phyloP scores from a whole-genome alignment of 495 filamentous ascomycete genomes.

The Neurospora sp. region DNA sequence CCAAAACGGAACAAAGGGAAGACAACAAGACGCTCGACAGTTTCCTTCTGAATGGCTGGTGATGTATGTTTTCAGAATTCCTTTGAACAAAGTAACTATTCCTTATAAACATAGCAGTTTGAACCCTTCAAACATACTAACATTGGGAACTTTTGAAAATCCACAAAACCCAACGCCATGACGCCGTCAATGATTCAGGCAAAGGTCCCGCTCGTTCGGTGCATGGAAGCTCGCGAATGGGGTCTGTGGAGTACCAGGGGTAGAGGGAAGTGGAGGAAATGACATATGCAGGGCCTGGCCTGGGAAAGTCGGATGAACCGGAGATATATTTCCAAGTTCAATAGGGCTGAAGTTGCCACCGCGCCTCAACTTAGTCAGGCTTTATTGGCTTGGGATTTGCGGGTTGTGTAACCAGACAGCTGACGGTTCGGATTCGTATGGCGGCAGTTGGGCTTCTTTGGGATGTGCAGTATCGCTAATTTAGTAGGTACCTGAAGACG shows the following conservation, averaged over 20 bases:
- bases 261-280: neutral
- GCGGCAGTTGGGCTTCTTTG: neutral
- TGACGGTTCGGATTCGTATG: neutral
- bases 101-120: too few relatives aligned
- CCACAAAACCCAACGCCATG: neutral
- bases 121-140: too few relatives aligned
- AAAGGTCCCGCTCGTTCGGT: neutral
- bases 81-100: neutral
- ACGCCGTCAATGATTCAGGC: neutral
- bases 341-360: neutral
- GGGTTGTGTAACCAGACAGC: neutral
- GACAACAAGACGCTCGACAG: neutral
- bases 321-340: neutral
- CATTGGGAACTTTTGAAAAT: too few relatives aligned
- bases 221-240: neutral
- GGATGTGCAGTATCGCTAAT: neutral
- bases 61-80: neutral
- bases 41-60: neutral
- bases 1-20: neutral
- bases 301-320: neutral
- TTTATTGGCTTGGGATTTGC: neutral
- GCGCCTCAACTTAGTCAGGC: neutral
- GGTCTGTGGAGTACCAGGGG: neutral
- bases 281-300: neutral
- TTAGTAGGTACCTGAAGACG: too few relatives aligned